Conservation (phyloP, 2,329 filamentous ascomycete species). For the Scedosporium apiospermum region DNA sequence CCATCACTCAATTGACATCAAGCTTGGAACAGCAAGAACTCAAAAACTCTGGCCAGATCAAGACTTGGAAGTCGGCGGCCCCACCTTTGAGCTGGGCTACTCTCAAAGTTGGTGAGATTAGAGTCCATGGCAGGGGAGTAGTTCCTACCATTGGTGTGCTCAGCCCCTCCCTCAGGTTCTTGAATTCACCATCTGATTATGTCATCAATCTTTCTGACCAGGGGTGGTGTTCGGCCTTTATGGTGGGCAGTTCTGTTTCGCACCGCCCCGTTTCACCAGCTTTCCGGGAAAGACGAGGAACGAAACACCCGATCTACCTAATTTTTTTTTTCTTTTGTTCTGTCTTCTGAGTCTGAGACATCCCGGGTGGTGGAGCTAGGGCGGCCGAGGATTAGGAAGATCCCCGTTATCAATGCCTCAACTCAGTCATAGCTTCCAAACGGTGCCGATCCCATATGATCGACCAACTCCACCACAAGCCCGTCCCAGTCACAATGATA, state of each 20-base stretch:
- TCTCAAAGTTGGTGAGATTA: too few species aligned
- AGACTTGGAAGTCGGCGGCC: background rate
- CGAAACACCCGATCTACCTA: background rate
- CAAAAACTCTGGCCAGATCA: background rate
- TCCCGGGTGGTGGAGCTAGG: constrained; percentile 1
- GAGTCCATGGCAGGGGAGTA: too few species aligned
- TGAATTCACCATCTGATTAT: too few species aligned
- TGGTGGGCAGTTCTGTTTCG: background rate
- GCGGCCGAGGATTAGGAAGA: background rate
- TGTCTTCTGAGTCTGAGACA: background rate
- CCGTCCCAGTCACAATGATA: background rate
- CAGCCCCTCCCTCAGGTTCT: too few species aligned
- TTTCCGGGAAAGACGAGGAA: background rate
- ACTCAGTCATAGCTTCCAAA: background rate
- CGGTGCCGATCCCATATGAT: background rate
- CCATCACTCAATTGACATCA: background rate
- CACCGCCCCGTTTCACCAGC: background rate
- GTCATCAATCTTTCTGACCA: too few species aligned
- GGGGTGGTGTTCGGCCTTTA: too few species aligned
- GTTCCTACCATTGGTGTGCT: too few species aligned
- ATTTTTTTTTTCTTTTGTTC: background rate
- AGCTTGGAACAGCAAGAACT: background rate
- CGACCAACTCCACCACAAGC: background rate
- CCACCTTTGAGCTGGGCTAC: background rate
- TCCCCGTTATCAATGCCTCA: constrained; percentile 1